A percentile compares a stretch with the other conserved stretches of the same genome.
Evolutionary conservation across 2,329 filamentous ascomycete genomes (phyloP).

Genomic region (Nemania sp.): DNA sequence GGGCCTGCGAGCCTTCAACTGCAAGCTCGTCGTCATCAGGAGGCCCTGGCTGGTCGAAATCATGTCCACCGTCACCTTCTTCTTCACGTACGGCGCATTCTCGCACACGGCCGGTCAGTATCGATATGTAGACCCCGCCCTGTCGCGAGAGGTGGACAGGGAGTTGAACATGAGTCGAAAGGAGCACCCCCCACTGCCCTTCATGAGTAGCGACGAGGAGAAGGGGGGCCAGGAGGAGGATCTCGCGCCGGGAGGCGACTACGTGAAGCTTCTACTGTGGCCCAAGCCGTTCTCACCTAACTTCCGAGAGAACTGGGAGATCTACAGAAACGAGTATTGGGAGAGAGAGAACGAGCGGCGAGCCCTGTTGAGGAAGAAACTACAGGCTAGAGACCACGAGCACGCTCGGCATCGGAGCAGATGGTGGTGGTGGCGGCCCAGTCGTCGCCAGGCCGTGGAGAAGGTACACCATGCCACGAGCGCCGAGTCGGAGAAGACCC

Average conservation of each 20-base stretch:
- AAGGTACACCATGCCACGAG: conserved; percentile 27
- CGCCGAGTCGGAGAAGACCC: conserved; percentile 43
- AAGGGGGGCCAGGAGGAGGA: conserved; percentile 81
- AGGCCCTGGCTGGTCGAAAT: conserved; percentile 81
- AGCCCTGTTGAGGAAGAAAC: conserved; percentile 69
- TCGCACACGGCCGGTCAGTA: conserved; percentile 73
- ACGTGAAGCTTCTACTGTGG: conserved; percentile 85
- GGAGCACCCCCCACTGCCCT: conserved; percentile 47
- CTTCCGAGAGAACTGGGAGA: conserved; percentile 96
- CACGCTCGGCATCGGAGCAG: conserved; percentile 70
- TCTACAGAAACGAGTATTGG: conserved; percentile 95
- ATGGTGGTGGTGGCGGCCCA: conserved; percentile 87
- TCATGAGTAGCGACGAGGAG: conserved; percentile 58
- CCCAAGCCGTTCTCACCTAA: conserved; percentile 94
- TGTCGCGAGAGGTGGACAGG: conserved; percentile 64
- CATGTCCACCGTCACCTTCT: conserved; percentile 72
- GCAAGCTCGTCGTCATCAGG: conserved; percentile 89
- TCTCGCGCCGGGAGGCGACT: conserved; percentile 84
- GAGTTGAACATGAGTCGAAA: conserved; percentile 55
- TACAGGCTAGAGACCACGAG: conserved; percentile 70
- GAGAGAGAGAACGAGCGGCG: conserved; percentile 93
- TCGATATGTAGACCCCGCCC: conserved; percentile 72
- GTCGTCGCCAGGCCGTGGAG: conserved; percentile 59
- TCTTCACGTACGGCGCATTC: conserved; percentile 76
- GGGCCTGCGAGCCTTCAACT: conserved; percentile 89